Base-by-base conservation (phyloP, 2,329 filamentous ascomycete species). In the Claviceps paspali region DNA sequence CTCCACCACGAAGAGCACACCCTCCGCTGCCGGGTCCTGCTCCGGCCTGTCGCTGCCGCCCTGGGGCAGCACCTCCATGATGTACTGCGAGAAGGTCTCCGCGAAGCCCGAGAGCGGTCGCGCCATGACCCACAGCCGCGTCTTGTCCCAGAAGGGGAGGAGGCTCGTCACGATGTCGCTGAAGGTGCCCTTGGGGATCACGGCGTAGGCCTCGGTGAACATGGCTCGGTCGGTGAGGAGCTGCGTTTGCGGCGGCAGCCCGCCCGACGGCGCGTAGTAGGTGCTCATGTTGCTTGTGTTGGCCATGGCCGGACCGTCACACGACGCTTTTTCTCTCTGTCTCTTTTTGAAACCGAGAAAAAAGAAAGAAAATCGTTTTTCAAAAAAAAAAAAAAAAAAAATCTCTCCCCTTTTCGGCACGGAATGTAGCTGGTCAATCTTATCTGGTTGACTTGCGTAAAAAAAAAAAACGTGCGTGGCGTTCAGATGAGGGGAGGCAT, bases 11-110 rank as follows among this genome's bases (percentile, higher is more conserved):
- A 40, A 40, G 10, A 40, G 26, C 6, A 40, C 38, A 8, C 38
- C 38, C 23, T 40, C 11, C 9, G 38, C 38, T 3, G 11, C 14
- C 2, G 21, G 6, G 15, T 40, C 38, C 10, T 33, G 34, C n/a
- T 40, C 38, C 10, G 38, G 29, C 9, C 30, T 24, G 19, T 36
- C 29, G 29, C 38, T 40, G 15, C 38, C 38, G 3, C 38, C 38
- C 2, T 11, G n/a, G 6, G 29, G 21, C 30, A 27, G 29, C 6
- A 40, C 38, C 17, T 40, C 38, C 38, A 40, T 40, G 38, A 40
- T 37, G 30, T 40, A 40, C 24, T 40, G 38, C 29, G 38, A 40
- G 14, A 40, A 40, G 15, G 38, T 40, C 26, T 40, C 38, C 4
- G 38, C 34, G 6, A 40, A 40, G 34, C 38, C 38, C 18, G 38